These are phyloP conservation scores for Anthracocystis panici-leucophaei DNA, from an alignment of 1,284 basidiomycete genomes.

Conservation along the genomic window DNA sequence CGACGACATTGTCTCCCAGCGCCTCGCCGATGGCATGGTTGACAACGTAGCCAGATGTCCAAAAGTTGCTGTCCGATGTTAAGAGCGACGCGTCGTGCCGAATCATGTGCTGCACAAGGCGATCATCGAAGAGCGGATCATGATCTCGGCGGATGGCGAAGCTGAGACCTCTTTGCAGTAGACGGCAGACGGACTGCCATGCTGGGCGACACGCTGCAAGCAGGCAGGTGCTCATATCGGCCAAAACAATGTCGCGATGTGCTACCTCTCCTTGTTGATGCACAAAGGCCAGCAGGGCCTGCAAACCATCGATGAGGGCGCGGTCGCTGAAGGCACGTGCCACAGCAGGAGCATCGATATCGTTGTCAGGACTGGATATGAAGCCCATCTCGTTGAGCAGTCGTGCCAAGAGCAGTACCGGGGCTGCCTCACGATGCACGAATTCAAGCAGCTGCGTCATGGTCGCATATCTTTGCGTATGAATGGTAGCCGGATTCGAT, in stretches of 20 bases:
- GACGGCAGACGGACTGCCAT: conserved; percentile 34
- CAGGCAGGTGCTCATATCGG: conserved; percentile 42
- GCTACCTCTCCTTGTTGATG: conserved; percentile 25
- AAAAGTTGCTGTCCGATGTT: conserved; percentile 37
- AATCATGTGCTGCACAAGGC: conserved; percentile 36
- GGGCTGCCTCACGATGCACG: conserved; percentile 22
- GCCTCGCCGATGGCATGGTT: background rate
- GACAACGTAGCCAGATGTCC: conserved; percentile 28
- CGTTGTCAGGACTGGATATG: background rate
- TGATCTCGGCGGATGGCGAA: conserved; percentile 36
- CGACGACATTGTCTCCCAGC: conserved; percentile 3
- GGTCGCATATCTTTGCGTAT: conserved; percentile 21
- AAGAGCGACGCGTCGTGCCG: conserved; percentile 25
- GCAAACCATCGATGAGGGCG: conserved; percentile 43
- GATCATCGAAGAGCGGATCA: conserved; percentile 38
- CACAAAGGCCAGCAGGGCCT: conserved; percentile 41
- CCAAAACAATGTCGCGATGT: conserved; percentile 11
- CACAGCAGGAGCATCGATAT: background rate
- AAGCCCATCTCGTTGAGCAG: conserved; percentile 29
- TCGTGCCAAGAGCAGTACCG: conserved; percentile 21
- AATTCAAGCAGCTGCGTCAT: conserved; percentile 30
- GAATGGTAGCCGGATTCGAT: conserved; percentile 4
- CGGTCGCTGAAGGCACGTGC: conserved; percentile 28
- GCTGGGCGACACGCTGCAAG: conserved; percentile 38
- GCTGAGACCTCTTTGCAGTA: conserved; percentile 39